Conservation (phyloP, 495 filamentous ascomycete species). For the Neurospora hispaniola region DNA sequence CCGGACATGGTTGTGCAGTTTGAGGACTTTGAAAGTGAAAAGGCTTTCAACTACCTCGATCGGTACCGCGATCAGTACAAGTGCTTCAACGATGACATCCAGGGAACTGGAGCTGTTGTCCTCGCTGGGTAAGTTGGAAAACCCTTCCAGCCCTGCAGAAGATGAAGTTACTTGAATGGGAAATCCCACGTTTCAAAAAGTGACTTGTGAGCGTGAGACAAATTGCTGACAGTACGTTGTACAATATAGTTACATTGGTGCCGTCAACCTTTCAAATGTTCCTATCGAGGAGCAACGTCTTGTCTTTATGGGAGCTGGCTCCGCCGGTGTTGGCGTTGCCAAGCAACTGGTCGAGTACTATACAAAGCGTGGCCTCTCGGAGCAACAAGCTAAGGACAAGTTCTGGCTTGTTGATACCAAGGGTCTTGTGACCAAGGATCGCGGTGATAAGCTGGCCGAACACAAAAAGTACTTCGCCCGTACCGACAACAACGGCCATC, state of each 20-base stretch:
- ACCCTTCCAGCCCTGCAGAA: neutral
- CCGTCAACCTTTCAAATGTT: slow-evolving; percentile 77
- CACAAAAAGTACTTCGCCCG: slow-evolving; percentile 98
- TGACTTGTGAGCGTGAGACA: neutral
- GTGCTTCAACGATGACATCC: slow-evolving; percentile 98
- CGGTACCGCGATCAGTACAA: slow-evolving; percentile 79
- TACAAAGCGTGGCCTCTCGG: slow-evolving; percentile 83
- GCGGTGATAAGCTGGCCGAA: slow-evolving; percentile 85
- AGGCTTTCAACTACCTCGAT: slow-evolving; percentile 86
- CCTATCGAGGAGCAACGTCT: slow-evolving; percentile 84
- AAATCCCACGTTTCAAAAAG: neutral
- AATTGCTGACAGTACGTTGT: slow-evolving; percentile 7
- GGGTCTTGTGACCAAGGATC: slow-evolving; percentile 87
- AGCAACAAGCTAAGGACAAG: slow-evolving; percentile 77
- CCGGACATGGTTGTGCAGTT: slow-evolving; percentile 95
- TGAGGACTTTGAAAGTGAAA: slow-evolving; percentile 92
- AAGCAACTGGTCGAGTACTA: slow-evolving; percentile 96
- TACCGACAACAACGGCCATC: slow-evolving; percentile 79
- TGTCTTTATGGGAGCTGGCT: slow-evolving; percentile 93
- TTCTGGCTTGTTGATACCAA: slow-evolving; percentile 98
- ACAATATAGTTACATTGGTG: slow-evolving; percentile 63
- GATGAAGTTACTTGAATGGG: neutral
- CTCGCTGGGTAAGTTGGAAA: slow-evolving; percentile 55
- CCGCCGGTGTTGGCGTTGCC: slow-evolving; percentile 90
- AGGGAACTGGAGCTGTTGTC: slow-evolving; percentile 94